Conservation (phyloP, 208 protist species). For the Wallacemonas rigidus region DNA sequence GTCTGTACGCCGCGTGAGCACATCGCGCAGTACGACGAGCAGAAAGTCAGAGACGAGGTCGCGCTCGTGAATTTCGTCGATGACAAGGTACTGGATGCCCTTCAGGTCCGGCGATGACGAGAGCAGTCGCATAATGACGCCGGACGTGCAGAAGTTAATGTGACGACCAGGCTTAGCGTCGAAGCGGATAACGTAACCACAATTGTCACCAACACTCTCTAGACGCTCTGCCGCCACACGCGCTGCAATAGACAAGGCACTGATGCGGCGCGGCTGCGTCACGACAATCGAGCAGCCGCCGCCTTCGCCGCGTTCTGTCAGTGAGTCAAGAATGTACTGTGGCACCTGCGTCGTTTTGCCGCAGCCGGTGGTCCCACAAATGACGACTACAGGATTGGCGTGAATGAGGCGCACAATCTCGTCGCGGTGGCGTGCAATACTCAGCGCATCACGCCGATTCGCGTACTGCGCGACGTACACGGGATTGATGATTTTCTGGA, state of each 20-base stretch:
- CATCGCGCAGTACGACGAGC: constrained; percentile 96
- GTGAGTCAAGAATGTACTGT: constrained; percentile 94
- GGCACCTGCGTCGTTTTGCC: constrained; percentile 98
- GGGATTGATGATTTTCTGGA: constrained; percentile 48
- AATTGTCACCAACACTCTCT: constrained; percentile 94
- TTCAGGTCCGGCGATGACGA: constrained; percentile 79
- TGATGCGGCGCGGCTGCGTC: constrained; percentile 98
- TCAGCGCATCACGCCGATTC: constrained; percentile 57
- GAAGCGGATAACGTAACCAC: constrained; percentile 99
- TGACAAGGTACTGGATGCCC: constrained; percentile 97
- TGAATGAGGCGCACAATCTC: constrained; percentile 78
- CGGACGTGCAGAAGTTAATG: constrained; percentile 99
- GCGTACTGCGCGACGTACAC: constrained; percentile 74
- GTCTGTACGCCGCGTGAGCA: constrained; percentile 76
- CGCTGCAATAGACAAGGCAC: constrained; percentile 98
- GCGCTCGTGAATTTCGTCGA: constrained; percentile 99
- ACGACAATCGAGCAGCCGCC: constrained; percentile 85
- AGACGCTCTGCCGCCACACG: constrained; percentile 98
- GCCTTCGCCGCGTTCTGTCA: constrained; percentile 56
- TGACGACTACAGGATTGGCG: constrained; percentile 84
- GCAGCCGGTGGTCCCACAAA: constrained; percentile 96
- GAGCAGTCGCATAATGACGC: constrained; percentile 97
- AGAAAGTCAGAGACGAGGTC: constrained; percentile 99
- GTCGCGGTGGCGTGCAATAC: constrained; percentile 62
- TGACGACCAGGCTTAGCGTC: constrained; percentile 91